These are phyloP conservation scores for Neofusicoccum kwambonambiense DNA, from an alignment of 2,329 filamentous ascomycete genomes.

Conservation along the genomic window DNA sequence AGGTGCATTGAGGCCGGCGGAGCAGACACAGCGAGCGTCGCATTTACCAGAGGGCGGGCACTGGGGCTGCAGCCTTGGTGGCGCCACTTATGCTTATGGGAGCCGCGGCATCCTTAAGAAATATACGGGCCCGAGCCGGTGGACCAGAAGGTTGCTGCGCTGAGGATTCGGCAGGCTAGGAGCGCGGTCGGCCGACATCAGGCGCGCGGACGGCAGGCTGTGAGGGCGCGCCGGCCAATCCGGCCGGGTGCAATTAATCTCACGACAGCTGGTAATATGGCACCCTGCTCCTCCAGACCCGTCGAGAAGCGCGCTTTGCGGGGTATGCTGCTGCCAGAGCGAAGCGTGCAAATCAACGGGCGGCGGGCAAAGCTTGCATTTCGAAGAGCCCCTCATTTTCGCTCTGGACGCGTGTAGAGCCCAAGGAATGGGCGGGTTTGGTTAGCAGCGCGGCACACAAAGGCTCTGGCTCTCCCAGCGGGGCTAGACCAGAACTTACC, in stretches of 20 bases:
- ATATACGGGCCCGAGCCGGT: not conserved
- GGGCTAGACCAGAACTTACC: slow-evolving; percentile 15
- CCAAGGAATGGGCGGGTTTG: slow-evolving; percentile 8
- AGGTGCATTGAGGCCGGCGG: not conserved
- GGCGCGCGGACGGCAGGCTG: not conserved
- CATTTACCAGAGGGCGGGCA: slow-evolving; percentile 4
- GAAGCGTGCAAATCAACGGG: not conserved
- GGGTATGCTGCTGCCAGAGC: not conserved
- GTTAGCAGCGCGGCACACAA: slow-evolving; percentile 14
- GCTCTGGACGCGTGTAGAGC: not conserved
- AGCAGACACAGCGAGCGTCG: slow-evolving; percentile 6
- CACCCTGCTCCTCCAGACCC: slow-evolving; percentile 2
- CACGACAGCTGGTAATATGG: slow-evolving; percentile 13
- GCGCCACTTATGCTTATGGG: slow-evolving; percentile 13
- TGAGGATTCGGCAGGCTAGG: not conserved
- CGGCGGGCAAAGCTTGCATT: slow-evolving; percentile 12
- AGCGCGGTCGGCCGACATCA: not conserved
- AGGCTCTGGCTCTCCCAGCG: slow-evolving; percentile 1
- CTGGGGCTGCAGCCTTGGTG: slow-evolving; percentile 1
- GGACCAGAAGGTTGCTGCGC: not conserved
- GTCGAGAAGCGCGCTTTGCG: not conserved
- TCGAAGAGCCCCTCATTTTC: slow-evolving; percentile 5
- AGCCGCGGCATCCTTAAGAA: slow-evolving; percentile 4
- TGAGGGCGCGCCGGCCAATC: not conserved
- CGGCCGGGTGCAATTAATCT: slow-evolving; percentile 9